phyloP scores from a whole-genome alignment of 2,329 filamentous ascomycete genomes.

The Penicillium sp. region DNA sequence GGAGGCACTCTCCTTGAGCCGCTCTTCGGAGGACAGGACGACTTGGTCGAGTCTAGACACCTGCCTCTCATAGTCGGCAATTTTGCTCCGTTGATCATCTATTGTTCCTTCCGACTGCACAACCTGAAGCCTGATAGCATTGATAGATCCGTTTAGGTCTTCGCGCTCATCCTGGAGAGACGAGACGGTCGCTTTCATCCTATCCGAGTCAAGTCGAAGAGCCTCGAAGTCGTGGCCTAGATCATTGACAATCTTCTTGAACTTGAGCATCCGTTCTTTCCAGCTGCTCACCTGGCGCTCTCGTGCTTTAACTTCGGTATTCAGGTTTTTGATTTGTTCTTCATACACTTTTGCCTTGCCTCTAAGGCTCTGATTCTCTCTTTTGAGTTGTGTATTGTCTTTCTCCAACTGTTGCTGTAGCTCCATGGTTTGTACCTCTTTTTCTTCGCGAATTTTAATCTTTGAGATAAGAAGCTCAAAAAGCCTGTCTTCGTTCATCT shows the following conservation, averaged over 20 bases:
- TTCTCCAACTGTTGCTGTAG: conserved; percentile 33
- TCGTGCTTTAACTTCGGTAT: conserved; percentile 23
- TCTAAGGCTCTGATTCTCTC: conserved; percentile 35
- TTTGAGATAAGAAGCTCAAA: conserved; percentile 41
- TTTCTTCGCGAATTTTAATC: conserved; percentile 41
- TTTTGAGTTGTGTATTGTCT: conserved; percentile 26
- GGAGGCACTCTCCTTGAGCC: conserved; percentile 14
- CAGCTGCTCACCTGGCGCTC: conserved; percentile 35
- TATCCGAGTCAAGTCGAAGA: conserved; percentile 35
- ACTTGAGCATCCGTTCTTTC: conserved; percentile 38
- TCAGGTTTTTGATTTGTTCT: conserved; percentile 23
- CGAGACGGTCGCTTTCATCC: conserved; percentile 29
- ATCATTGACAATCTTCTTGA: conserved; percentile 37
- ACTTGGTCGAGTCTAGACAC: conserved; percentile 30
- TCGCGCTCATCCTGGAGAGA: conserved; percentile 31
- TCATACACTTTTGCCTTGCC: conserved; percentile 24
- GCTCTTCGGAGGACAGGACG: conserved; percentile 30
- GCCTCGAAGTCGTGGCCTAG: conserved; percentile 39
- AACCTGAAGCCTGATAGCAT: conserved; percentile 28
- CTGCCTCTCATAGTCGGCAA: conserved; percentile 22
- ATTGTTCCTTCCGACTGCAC: conserved; percentile 17
- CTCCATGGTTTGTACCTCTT: conserved; percentile 26
- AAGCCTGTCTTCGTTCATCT: conserved; percentile 39
- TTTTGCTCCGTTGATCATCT: conserved; percentile 22
- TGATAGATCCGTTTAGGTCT: conserved; percentile 28